These are phyloP conservation scores for Scytalidium sp. DNA, from an alignment of 2,329 filamentous ascomycete species.

Conservation along the genomic window DNA sequence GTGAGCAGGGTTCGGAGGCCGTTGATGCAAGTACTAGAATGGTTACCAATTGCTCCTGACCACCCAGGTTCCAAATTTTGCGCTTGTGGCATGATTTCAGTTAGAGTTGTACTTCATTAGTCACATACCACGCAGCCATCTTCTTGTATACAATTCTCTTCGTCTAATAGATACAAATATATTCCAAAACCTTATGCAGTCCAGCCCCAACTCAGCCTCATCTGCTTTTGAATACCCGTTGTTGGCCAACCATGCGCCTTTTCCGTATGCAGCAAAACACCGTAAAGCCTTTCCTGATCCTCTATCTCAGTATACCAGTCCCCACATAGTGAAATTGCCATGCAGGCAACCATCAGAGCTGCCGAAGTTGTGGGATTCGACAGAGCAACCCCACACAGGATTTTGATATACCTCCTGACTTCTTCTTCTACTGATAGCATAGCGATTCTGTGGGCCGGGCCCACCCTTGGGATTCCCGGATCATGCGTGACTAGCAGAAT, in stretches of 20 bases:
- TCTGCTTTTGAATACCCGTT: slow-evolving; percentile 39
- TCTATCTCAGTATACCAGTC: slow-evolving; percentile 43
- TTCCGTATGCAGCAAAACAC: slow-evolving; percentile 45
- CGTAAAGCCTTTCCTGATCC: slow-evolving; percentile 47
- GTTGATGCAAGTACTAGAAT: not conserved
- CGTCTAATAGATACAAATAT: not conserved
- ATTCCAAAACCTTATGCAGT: not conserved
- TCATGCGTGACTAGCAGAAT: slow-evolving; percentile 56
- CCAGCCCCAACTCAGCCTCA: slow-evolving; percentile 50
- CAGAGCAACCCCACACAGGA: slow-evolving; percentile 56
- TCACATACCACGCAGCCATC: no score
- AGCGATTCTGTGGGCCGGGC: slow-evolving; percentile 35
- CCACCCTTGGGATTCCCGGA: slow-evolving; percentile 49
- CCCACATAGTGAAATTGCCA: slow-evolving; percentile 55
- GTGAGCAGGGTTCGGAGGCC: not conserved
- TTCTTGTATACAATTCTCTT: not conserved
- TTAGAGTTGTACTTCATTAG: no score
- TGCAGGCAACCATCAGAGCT: slow-evolving; percentile 52
- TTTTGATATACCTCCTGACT: slow-evolving; percentile 38
- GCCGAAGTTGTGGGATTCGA: slow-evolving; percentile 55
- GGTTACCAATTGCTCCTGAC: not conserved
- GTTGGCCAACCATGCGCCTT: slow-evolving; percentile 50
- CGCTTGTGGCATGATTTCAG: no score
- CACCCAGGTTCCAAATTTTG: no score
- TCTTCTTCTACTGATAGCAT: slow-evolving; percentile 33